Evolutionary conservation across 371 early-diverging fungal species (phyloP), one percentile per base, ranked within the genome.

Genomic region (Massospora cicadina): DNA sequence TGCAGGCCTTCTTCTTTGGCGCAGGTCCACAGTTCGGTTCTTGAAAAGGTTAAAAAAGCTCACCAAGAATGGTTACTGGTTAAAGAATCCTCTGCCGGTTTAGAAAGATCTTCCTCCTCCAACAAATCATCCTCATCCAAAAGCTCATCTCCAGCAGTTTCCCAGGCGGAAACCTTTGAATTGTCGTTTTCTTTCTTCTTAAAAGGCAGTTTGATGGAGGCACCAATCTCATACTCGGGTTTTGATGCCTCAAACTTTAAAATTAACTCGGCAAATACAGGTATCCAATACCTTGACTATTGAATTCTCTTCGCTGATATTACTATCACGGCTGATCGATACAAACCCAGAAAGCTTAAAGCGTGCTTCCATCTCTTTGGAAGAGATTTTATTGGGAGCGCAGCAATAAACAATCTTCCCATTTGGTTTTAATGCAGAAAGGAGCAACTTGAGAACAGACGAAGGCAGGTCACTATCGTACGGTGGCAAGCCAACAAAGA

Each of bases 1-100:
- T 95, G 79, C 98, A 98, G 33, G 96, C 93, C 74, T 93, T 94
- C 69, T 83, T 79, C 72, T 88, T 89, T 31, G 84, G 78, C 62
- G 76, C 83, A 64, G 80, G 75, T 71, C 80, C 82, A 68, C 80
- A 80, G 64, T 80, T 85, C 5, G 87, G 88, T n/a, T 75, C 78
- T 74, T 63, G 60, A 58, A 43, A 33, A 31, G 54, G n/a, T 33
- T 24, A 60, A 65, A 65, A 61, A 25, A 60, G 54, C 23, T 33
- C 13, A 62, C 0, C 24, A 31, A 25, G 26, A 53, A 58, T 29
- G 72, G 69, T 71, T 72, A 78, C 81, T 75, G 17, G 76, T 71
- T n/a, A 89, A 76, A 54, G 81, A 76, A 26, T 75, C 84, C 56
- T 76, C 78, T 43, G 72, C 73, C 24, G 95, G 95, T 67, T 87